A percentile compares a stretch with the other conserved stretches of the same genome.
Evolutionary conservation across 768 basidiomycete species (phyloP).

Genomic region (Lenzites betulinus): DNA sequence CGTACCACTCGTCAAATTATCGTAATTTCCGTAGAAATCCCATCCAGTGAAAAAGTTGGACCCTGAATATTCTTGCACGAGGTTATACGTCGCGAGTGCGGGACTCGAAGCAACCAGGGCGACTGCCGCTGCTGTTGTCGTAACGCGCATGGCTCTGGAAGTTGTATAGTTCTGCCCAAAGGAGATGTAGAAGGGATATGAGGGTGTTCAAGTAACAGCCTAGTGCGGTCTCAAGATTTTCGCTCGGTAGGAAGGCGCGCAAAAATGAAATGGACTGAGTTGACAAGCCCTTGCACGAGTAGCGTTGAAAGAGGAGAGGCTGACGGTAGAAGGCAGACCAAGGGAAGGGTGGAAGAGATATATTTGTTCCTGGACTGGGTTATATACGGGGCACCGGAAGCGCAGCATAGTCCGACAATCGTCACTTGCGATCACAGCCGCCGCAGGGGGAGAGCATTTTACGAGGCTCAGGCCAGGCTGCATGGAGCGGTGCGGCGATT

Average conservation of each 20-base stretch:
- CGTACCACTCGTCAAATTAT: conserved; percentile 39
- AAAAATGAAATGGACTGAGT: no score
- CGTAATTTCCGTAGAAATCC: conserved; percentile 43
- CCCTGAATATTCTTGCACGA: conserved; percentile 42
- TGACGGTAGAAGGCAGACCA: neutral
- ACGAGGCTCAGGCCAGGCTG: neutral
- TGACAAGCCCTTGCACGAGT: no score
- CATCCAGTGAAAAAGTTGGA: conserved; percentile 46
- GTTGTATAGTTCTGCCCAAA: no score
- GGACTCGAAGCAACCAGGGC: conserved; percentile 12
- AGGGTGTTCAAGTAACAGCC: no score
- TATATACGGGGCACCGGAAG: conserved; percentile 3
- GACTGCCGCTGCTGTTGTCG: conserved; percentile 5
- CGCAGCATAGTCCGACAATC: conserved; percentile 9
- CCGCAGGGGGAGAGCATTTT: neutral
- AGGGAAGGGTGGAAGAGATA: neutral
- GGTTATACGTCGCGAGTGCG: conserved; percentile 31
- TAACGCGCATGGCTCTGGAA: neutral
- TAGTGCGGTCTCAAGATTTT: no score
- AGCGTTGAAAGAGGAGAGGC: no score
- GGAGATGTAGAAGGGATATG: no score
- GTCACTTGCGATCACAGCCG: conserved; percentile 10
- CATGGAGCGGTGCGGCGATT: conserved; percentile 7
- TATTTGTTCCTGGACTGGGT: neutral
- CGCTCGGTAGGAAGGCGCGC: no score